These are phyloP conservation scores for Fusarium veterinarium DNA, from an alignment of 2,329 filamentous ascomycete species.

Conservation along the genomic window DNA sequence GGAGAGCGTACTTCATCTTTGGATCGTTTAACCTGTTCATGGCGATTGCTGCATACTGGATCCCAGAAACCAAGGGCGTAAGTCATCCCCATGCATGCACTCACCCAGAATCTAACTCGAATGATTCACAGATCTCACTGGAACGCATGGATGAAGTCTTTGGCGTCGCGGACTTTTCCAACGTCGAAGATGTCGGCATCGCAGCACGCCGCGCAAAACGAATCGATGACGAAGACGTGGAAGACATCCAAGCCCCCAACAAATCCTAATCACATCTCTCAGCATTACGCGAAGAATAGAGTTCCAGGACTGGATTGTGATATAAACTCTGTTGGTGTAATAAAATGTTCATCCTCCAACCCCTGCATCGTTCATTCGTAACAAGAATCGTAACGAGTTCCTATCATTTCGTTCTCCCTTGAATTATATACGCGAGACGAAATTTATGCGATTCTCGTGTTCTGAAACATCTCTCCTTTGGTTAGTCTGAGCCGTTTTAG, in stretches of 20 bases:
- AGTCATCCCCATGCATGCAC: constrained; percentile 6
- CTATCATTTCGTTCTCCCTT: neutral
- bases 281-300: neutral
- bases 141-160: constrained; percentile 37
- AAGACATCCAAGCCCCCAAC: neutral
- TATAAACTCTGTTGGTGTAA: neutral
- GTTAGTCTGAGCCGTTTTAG: neutral
- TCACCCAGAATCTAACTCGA: neutral
- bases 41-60: constrained; percentile 59
- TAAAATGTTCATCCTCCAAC: neutral
- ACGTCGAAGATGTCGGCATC: constrained; percentile 24
- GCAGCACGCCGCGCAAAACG: constrained; percentile 14
- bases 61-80: constrained; percentile 69
- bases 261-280: neutral
- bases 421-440: neutral
- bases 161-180: constrained; percentile 31
- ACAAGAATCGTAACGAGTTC: neutral
- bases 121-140: constrained; percentile 20
- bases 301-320: neutral
- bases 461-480: neutral
- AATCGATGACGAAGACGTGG: constrained; percentile 27
- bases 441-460: neutral
- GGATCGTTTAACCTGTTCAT: constrained; percentile 67
- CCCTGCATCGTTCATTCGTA: neutral
- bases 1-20: constrained; percentile 68